Evolutionary conservation across 73 alveolate species (phyloP).

Genomic region (Stentor roeselii): DNA sequence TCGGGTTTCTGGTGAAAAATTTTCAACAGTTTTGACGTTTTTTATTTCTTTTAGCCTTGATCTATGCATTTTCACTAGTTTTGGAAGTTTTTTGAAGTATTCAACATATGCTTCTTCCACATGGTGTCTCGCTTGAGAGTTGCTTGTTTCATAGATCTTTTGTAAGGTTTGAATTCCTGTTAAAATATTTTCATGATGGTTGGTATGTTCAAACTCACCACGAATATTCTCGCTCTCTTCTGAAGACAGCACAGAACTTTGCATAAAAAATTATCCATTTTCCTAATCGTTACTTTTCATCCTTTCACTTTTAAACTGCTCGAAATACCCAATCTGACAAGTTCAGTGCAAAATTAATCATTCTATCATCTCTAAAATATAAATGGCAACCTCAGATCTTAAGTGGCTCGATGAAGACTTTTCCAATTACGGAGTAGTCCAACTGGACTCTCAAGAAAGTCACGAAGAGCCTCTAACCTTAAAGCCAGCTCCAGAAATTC

Average conservation of each 20-base stretch:
- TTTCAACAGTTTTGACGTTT: not conserved
- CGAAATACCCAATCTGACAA: no score
- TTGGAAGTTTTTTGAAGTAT: not conserved
- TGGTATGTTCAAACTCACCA: not conserved
- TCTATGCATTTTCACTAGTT: no score
- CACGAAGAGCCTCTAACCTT: not conserved
- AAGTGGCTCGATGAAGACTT: not conserved
- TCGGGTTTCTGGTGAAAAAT: not conserved
- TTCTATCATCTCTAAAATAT: no score
- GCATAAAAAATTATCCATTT: no score
- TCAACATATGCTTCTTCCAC: not conserved
- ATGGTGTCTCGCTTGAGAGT: not conserved
- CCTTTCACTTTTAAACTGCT: no score
- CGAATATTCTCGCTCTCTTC: no score
- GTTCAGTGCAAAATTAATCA: no score
- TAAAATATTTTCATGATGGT: not conserved
- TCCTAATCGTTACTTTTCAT: no score
- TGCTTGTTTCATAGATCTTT: not conserved
- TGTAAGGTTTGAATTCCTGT: not conserved
- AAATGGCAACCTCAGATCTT: not conserved
- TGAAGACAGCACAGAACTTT: no score
- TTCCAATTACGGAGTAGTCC: not conserved
- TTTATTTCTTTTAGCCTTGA: no score
- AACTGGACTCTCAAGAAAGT: not conserved
- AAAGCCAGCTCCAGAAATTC: not conserved